Percentiles rank a stretch among this genome's conserved stretches.
phyloP scores from a whole-genome alignment of 495 filamentous ascomycete species.

The Aspergillus bertholletiae region DNA sequence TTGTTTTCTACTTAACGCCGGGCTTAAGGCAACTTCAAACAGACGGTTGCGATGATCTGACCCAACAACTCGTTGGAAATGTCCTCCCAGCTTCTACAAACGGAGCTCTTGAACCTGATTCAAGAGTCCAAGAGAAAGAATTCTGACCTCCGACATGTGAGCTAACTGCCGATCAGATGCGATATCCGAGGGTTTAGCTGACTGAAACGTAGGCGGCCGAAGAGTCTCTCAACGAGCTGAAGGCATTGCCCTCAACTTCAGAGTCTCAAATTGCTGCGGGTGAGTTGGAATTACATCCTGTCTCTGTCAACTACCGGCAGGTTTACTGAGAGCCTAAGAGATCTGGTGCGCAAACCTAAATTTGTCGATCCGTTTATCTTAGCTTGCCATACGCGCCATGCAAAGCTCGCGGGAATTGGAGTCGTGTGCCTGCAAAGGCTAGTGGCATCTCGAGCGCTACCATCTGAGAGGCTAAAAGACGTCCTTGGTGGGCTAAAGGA shows the following conservation, averaged over 20 bases:
- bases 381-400: constrained; percentile 84
- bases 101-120: constrained; percentile 87
- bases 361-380: constrained; percentile 92
- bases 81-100: constrained; percentile 86
- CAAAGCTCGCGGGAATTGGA: constrained; percentile 81
- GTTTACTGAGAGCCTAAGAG: constrained; percentile 45
- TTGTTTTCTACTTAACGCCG: constrained; percentile 12
- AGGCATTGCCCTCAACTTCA: constrained; percentile 67
- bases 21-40: constrained; percentile 4
- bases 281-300: constrained; percentile 34
- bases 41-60: constrained; percentile 35
- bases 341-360: constrained; percentile 73
- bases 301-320: neutral
- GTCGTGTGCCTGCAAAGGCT: constrained; percentile 86
- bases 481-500: constrained; percentile 85
- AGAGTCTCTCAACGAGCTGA: constrained; percentile 88
- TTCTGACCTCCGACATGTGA: constrained; percentile 78
- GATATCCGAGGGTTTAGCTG: constrained; percentile 15
- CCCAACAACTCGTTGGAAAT: constrained; percentile 50
- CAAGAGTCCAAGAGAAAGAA: constrained; percentile 95
- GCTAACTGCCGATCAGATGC: constrained; percentile 16
- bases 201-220: constrained; percentile 71
- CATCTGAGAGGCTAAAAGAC: constrained; percentile 69
- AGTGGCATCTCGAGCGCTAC: constrained; percentile 73
- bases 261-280: constrained; percentile 83